These are phyloP conservation scores for Aspergillus latus DNA, from an alignment of 2,329 filamentous ascomycete genomes.

Conservation along the genomic window DNA sequence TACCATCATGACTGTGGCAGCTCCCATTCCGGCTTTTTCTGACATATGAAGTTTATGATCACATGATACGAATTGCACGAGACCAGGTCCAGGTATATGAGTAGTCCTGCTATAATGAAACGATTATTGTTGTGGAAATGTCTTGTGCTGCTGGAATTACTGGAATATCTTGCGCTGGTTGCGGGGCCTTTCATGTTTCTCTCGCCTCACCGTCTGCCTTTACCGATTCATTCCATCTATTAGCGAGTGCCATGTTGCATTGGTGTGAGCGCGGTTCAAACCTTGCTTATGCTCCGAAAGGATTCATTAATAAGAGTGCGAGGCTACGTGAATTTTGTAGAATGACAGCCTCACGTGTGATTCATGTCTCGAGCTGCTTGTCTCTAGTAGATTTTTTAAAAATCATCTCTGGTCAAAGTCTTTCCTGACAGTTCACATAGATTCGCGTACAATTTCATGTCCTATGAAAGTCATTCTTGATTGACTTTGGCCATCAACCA, in stretches of 20 bases:
- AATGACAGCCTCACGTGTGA: background rate
- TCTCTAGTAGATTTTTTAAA: background rate
- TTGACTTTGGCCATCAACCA: background rate
- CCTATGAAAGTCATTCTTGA: background rate
- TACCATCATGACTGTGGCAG: background rate
- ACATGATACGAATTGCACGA: background rate
- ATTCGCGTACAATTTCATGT: background rate
- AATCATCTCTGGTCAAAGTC: background rate
- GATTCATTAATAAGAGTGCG: background rate
- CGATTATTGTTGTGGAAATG: background rate
- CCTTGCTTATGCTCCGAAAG: background rate
- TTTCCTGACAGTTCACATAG: background rate
- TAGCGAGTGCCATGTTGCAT: slow-evolving; percentile 23
- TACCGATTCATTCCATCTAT: slow-evolving; percentile 13
- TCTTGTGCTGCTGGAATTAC: no score
- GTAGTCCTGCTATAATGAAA: slow-evolving; percentile 2
- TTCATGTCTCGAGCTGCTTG: background rate
- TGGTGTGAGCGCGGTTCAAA: slow-evolving; percentile 21
- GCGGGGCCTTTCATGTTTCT: background rate
- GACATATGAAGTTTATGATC: slow-evolving; percentile 4
- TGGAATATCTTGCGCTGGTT: no score
- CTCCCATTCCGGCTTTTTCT: background rate
- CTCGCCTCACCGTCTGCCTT: background rate
- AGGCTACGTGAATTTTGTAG: background rate
- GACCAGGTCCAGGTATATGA: background rate